Base-by-base conservation (phyloP, 2,329 filamentous ascomycete genomes). In the Acrodontium crateriforme region DNA sequence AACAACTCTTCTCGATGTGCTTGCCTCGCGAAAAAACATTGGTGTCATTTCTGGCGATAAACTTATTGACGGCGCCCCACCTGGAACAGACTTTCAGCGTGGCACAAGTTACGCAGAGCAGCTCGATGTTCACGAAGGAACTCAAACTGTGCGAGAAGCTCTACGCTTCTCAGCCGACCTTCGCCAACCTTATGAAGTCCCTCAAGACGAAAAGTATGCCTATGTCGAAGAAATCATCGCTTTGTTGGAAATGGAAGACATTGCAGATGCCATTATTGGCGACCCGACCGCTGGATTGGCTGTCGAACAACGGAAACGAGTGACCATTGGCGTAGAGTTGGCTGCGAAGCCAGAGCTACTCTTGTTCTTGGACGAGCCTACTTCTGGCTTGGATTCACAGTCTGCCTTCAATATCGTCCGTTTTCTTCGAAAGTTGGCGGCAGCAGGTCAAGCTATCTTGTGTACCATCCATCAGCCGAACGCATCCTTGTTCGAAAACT, bases 381-480 rank as follows among this genome's bases (percentile, higher is more conserved):
- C 79, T 0, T 78, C 72, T 2, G 79, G 79, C 31, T 69, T 85
- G 1, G 75, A 80, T 46, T 72, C 67, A 16, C 74, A 80, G 49
- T 73, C 67, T 31, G 76, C 78, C 11, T 83, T 76, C 59, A 80
- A 80, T 53, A 82, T 82, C 39, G 73, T 81, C 15, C 73, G 76
- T 18, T 80, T 83, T 61, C 59, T 84, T n/a, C 72, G 71, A 44
- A 83, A 82, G 56, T 66, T 83, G 5, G 74, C 78, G 27, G 63
- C 67, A n/a, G 78, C 78, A 3, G 84, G 83, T 2, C 84, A 92
- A 49, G 83, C 83, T 7, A 83, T 92, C 41, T 67, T 92, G 3
- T 91, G 82, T 57, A 92, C 84, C 0, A 92, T 92, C 38, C 84
- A 92, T 52, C 84, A 92, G 50, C 83, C 84, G 2, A 87, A 84